Evolutionary conservation across 2,329 filamentous ascomycete species (phyloP).

Genomic region (Aspergillus fijiensis): DNA sequence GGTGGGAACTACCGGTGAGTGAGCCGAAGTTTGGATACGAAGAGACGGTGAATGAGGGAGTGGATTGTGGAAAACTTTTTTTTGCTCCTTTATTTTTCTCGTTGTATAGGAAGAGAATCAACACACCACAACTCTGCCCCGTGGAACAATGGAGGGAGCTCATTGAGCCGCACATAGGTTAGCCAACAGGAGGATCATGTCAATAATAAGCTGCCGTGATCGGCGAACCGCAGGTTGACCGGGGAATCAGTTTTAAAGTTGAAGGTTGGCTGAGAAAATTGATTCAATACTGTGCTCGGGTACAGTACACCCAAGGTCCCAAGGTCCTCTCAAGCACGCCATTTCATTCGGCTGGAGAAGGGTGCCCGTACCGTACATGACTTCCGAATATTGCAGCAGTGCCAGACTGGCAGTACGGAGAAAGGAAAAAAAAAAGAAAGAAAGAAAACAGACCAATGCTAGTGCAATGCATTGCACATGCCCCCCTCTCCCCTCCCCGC

Average conservation of each 20-base stretch:
- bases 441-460: background rate
- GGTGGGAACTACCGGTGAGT: background rate
- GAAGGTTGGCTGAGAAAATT: background rate
- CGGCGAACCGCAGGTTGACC: constrained; percentile 7
- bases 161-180: constrained; percentile 1
- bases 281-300: background rate
- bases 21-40: background rate
- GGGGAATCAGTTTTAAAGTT: constrained; percentile 1
- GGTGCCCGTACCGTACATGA: background rate
- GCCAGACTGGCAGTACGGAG: background rate
- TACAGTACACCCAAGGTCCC: background rate
- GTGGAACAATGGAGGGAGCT: background rate
- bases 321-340: background rate
- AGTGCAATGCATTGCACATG: constrained; percentile 6
- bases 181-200: background rate
- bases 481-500: background rate
- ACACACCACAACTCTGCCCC: too few relatives aligned
- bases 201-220: constrained; percentile 7
- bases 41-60: too few relatives aligned
- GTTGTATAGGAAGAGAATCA: too few relatives aligned
- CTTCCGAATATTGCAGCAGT: background rate
- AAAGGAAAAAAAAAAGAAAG: background rate
- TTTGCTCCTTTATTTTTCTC: too few relatives aligned
- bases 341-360: background rate
- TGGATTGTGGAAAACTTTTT: too few relatives aligned